These are phyloP conservation scores for Ustilago trichophora DNA, from an alignment of 1,284 basidiomycete genomes.

Conservation along the genomic window DNA sequence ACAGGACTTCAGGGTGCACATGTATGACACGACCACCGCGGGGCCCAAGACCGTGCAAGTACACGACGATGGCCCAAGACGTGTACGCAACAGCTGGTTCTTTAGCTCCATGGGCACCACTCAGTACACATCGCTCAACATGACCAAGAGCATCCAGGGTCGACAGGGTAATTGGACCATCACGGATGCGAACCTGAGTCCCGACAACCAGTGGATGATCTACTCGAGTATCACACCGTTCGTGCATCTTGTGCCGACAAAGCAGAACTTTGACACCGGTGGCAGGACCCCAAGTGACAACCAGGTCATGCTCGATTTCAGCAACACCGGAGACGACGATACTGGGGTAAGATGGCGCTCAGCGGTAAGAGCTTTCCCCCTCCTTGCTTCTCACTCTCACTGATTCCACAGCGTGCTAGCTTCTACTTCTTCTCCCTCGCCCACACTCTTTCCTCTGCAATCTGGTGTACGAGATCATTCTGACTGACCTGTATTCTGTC, in stretches of 20 bases:
- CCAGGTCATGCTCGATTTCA: constrained; percentile 65
- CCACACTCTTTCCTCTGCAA: too few species aligned
- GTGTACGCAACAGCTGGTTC: constrained; percentile 33
- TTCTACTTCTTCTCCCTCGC: not conserved
- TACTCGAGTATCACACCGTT: constrained; percentile 72
- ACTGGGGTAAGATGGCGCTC: constrained; percentile 57
- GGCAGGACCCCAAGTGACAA: constrained; percentile 41
- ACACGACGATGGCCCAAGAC: constrained; percentile 39
- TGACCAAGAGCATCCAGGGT: constrained; percentile 62
- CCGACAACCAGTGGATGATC: constrained; percentile 92
- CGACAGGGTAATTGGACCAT: constrained; percentile 62
- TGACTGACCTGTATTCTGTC: not conserved
- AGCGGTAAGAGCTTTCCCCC: constrained; percentile 46
- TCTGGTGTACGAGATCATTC: too few species aligned
- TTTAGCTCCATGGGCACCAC: constrained; percentile 67
- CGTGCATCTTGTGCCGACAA: constrained; percentile 87
- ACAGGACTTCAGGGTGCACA: constrained; percentile 78
- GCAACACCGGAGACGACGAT: constrained; percentile 67
- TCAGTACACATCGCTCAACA: constrained; percentile 63
- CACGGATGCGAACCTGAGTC: constrained; percentile 85
- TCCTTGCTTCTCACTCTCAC: not conserved
- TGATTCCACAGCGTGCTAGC: not conserved
- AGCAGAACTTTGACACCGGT: constrained; percentile 58
- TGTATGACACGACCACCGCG: constrained; percentile 42
- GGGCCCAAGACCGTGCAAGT: constrained; percentile 31